Conservation (phyloP, 2,329 filamentous ascomycete species). For the Xylariales sp. region DNA sequence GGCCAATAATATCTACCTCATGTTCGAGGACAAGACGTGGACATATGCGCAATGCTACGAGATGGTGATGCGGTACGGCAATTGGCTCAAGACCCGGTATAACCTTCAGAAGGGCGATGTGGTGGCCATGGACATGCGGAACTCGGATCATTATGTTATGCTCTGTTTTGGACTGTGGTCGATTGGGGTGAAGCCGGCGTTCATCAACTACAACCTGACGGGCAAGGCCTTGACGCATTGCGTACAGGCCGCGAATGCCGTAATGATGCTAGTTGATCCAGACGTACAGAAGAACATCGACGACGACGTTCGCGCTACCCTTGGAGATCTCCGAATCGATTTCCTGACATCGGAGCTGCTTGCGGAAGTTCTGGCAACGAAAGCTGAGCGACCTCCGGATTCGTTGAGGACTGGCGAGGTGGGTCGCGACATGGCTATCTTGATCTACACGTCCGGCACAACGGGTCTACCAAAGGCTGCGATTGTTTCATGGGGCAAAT, state of each 20-base stretch:
- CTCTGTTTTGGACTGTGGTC: conserved; percentile 75
- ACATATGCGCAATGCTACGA: conserved; percentile 76
- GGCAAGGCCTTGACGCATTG: conserved; percentile 71
- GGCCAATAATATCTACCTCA: conserved; percentile 54
- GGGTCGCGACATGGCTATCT: conserved; percentile 56
- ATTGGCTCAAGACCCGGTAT: conserved; percentile 64
- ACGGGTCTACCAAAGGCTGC: conserved; percentile 80
- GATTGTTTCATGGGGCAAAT: conserved; percentile 69
- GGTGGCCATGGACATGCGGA: conserved; percentile 76
- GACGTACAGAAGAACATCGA: conserved; percentile 50
- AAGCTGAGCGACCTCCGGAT: conserved; percentile 55
- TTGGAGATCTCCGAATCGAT: conserved; percentile 52
- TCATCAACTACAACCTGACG: conserved; percentile 82
- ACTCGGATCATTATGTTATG: conserved; percentile 73
- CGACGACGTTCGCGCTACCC: conserved; percentile 49
- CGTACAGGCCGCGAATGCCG: conserved; percentile 61
- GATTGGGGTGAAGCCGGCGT: conserved; percentile 76
- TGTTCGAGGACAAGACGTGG: conserved; percentile 64
- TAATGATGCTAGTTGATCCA: conserved; percentile 65
- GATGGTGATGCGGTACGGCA: conserved; percentile 64
- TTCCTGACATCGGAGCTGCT: conserved; percentile 57
- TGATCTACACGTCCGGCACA: conserved; percentile 84
- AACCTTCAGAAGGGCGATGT: conserved; percentile 67
- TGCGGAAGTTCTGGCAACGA: conserved; percentile 44
- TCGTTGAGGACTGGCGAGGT: conserved; percentile 45